Evolutionary conservation across 805 yeast genomes (phyloP), one percentile per base, ranked within the genome.

Genomic region (Schizosaccharomyces cryophilus): DNA sequence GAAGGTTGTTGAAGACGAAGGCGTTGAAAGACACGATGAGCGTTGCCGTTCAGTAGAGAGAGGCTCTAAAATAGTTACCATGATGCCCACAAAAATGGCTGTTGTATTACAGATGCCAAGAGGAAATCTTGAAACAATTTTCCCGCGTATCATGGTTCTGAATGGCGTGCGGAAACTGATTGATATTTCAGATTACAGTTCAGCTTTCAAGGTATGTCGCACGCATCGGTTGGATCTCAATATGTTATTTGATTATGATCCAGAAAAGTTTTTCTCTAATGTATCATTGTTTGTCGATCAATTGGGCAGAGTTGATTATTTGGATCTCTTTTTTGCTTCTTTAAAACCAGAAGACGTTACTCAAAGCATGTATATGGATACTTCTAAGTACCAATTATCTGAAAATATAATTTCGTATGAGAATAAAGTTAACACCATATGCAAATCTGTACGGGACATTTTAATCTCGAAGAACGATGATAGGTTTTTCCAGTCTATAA

Each of bases 71-170:
- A 71, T 93, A 59, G 87, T 90, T 0, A 75, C 88, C 48, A 80
- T 80, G 1, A 83, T 88, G 67, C 96, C 96, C 0, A 80, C 90
- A 0, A 84, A 80, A 61, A 82, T 88, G 62, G 78, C 89, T 0
- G 88, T 94, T 21, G 81, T 87, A 3, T 74, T 93, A 61, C 96
- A 93, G 70, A 96, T 96, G 4, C 95, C 95, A 63, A 79, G 99
- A 69, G 99, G 99, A 64, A 93, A 93, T 67, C 73, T 93, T 65
- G 99, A 93, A 71, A 88, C 97, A 0, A 85, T 93, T 21, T 83
- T 81, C 67, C 98, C 99, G 15, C 78, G 98, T 70, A 85, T 93
- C 58, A 82, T 93, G 84, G 95, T 90, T 2, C 73, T 93, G 48
- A 78, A 85, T 13, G 93, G 84, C 26, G 94, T 93, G 30, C 78